phyloP scores from a whole-genome alignment of 371 early-diverging fungal species.

The Dinochytrium kinnereticum region DNA sequence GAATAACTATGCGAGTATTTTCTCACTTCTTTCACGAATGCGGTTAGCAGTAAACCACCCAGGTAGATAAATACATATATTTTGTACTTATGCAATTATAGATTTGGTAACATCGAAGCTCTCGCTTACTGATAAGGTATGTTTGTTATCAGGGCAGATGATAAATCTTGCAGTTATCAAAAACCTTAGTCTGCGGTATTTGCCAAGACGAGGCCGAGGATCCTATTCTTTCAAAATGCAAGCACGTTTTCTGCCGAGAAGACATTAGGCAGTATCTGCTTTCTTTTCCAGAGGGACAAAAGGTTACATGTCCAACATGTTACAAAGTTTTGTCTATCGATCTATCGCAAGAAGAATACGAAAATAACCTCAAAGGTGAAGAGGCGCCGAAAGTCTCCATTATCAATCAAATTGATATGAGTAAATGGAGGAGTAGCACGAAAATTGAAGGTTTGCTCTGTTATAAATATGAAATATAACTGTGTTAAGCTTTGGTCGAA shows the following conservation, averaged over 20 bases:
- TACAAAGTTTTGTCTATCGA: constrained; percentile 82
- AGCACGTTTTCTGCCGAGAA: constrained; percentile 72
- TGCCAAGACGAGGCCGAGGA: constrained; percentile 92
- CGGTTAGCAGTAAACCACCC: constrained; percentile 88
- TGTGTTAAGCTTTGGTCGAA: constrained; percentile 80
- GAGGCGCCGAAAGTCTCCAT: constrained; percentile 73
- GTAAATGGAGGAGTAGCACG: constrained; percentile 68
- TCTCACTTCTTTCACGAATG: constrained; percentile 60
- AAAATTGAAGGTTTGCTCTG: constrained; percentile 50
- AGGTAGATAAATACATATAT: constrained; percentile 52
- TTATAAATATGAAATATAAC: constrained; percentile 38
- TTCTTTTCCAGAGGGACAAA: constrained; percentile 45
- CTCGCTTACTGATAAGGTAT: constrained; percentile 25
- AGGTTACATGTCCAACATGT: constrained; percentile 85
- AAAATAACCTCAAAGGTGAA: background rate
- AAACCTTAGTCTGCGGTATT: constrained; percentile 83
- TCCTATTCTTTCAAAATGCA: constrained; percentile 88
- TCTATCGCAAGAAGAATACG: constrained; percentile 67
- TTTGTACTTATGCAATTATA: background rate
- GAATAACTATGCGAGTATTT: constrained; percentile 94
- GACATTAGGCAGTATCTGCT: constrained; percentile 59
- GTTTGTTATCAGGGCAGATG: background rate
- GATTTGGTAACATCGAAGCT: constrained; percentile 51
- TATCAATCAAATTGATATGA: constrained; percentile 90
- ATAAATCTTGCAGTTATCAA: constrained; percentile 23